Evolutionary conservation across 441 rosid genomes (phyloP), one percentile per base, ranked within the genome.

Genomic region (Flueggea neowawraea): DNA sequence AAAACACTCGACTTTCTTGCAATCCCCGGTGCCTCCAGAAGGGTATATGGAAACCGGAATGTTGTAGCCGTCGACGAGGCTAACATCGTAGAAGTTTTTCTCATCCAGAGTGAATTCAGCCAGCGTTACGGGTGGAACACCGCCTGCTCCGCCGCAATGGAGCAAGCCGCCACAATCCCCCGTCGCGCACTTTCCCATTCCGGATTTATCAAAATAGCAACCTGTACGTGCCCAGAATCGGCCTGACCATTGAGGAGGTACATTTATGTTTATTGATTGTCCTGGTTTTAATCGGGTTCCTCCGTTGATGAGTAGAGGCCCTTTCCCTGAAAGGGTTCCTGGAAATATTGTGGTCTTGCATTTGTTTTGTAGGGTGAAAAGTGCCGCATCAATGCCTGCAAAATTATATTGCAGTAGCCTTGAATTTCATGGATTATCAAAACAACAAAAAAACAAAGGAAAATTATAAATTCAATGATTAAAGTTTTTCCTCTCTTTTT

Each of bases 21-120:
- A 94, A 66, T 84, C 85, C 0, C 96, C 97, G 0, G 86, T 64
- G 3, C 96, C 97, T 2, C 96, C 97, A 55, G 81, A 86, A 0
- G 96, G 96, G 11, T 71, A 87, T 0, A 94, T 89, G 10, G 86
- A 57, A 94, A 94, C 63, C 6, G 96, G 96, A 33, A 94, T 72
- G 75, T 94, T 94, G 80, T 89, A 94, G 15, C 99, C 99, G 65
- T 94, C 99, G 1, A 94, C 99, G 56, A 94, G 87, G 65, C 97
- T 91, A 0, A 94, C 96, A 63, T 94, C 99, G 58, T 87, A 94
- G 74, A 78, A 94, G 54, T 94, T 97, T 10, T 84, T 75, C 0
- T 90, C 97, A 0, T 89, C 99, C 6, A 94, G 89, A 3, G 91
- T 94, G 80, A 94, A 91, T 73, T 94, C 99, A 0, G 95, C 96